Percentiles rank a stretch among this genome's conserved stretches.
phyloP scores from a whole-genome alignment of 2,329 filamentous ascomycete species.

The Xenoacremonium recifei region DNA sequence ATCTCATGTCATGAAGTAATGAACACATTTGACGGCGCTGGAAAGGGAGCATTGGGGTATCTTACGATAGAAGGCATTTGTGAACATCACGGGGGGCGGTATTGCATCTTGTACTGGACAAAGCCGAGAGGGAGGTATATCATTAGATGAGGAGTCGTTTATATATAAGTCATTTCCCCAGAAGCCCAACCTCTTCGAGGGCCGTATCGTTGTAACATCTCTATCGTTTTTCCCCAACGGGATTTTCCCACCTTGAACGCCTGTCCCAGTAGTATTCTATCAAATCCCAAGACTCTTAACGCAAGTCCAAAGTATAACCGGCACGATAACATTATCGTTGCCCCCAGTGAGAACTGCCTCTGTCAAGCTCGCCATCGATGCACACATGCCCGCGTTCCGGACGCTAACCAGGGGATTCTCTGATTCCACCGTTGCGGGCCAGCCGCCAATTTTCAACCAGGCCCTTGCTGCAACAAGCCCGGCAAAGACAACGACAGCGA shows the following conservation, averaged over 20 bases:
- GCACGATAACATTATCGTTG: slow-evolving; percentile 98
- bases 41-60: no score
- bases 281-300: slow-evolving; percentile 73
- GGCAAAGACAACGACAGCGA: slow-evolving; percentile 73
- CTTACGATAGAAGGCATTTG: no score
- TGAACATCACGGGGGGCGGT: no score
- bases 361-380: slow-evolving; percentile 79
- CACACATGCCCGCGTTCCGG: slow-evolving; percentile 71
- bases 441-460: slow-evolving; percentile 78
- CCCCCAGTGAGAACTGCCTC: slow-evolving; percentile 95
- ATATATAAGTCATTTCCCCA: no score
- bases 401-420: slow-evolving; percentile 32
- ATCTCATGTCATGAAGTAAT: slow-evolving; percentile 41
- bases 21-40: slow-evolving; percentile 1
- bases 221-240: background rate
- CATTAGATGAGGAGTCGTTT: background rate
- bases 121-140: background rate
- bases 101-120: no score
- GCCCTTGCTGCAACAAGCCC: slow-evolving; percentile 68
- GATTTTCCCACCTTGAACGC: background rate
- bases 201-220: slow-evolving; percentile 6
- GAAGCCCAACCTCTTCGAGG: slow-evolving; percentile 8
- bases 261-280: slow-evolving; percentile 1
- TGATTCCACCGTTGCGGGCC: slow-evolving; percentile 56
- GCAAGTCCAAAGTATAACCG: slow-evolving; percentile 87